Evolutionary conservation across 345 rosid genomes (phyloP), one percentile per base, ranked within the genome.

Genomic region (Kandelia obovata): DNA sequence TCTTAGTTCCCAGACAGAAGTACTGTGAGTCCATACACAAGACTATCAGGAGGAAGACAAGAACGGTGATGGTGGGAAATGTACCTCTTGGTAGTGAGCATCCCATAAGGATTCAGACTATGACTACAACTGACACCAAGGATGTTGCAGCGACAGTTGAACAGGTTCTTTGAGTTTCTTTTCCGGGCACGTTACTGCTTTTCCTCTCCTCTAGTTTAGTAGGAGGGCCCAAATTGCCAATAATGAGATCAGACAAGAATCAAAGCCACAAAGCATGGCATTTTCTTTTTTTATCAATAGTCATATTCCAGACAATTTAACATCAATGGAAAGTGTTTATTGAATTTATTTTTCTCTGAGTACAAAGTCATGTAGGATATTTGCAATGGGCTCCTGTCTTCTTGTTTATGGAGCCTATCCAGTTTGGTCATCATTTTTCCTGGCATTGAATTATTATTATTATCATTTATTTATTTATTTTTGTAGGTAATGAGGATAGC

Each of bases 51-150:
- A 85, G 99, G 86, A 87, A 90, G 79, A 92, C 97, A 5, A 58
- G 90, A 70, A 90, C 99, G 2, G 97, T 95, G 51, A 86, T 86
- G 96, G 99, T 92, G 70, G 99, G 99, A 68, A 83, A 95, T 69
- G 97, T 95, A 46, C 81, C 90, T 31, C 91, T 92, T 77, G 99
- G 99, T 5, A 88, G 97, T 68, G 89, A 95, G 21, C 96, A 92
- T 84, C 99, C 99, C 2, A 81, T 95, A 49, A 86, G 96, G 77
- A 82, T 95, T 75, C 99, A 95, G 61, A 95, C 99, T 2, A 95
- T 95, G 99, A 95, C 99, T 63, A 95, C 97, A 57, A 75, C 81
- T 0, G 97, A 95, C 78, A 95, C 99, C 15, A 92, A 89, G 78
- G 92, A 95, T 78, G 81, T 88, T 70, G 81, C 93, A 77, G 96